phyloP scores from a whole-genome alignment of 2,329 filamentous ascomycete genomes.

The Penicillium janthinellum region DNA sequence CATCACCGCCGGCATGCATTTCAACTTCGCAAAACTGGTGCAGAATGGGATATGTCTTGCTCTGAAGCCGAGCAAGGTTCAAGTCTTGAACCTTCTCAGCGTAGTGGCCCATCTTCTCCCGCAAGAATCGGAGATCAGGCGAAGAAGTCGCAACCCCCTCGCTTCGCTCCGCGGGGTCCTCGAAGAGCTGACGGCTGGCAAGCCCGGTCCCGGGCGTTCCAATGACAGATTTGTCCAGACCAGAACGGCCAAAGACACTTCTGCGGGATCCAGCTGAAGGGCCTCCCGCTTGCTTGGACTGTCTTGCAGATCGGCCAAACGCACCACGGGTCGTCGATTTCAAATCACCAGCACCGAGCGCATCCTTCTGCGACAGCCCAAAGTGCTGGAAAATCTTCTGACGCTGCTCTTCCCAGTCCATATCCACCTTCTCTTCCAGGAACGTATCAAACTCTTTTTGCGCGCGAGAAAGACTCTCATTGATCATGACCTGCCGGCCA shows the following conservation, averaged over 20 bases:
- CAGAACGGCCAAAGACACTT: conserved; percentile 69
- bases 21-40: conserved; percentile 76
- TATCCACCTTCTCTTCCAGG: conserved; percentile 88
- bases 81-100: conserved; percentile 76
- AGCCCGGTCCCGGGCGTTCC: conserved; percentile 70
- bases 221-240: conserved; percentile 81
- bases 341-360: conserved; percentile 44
- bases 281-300: conserved; percentile 42
- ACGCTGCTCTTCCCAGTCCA: conserved; percentile 94
- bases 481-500: conserved; percentile 87
- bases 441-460: conserved; percentile 91
- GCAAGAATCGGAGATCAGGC: conserved; percentile 73
- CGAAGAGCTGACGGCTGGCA: conserved; percentile 65
- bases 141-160: conserved; percentile 53
- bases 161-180: conserved; percentile 64
- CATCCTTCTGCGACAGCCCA: conserved; percentile 66
- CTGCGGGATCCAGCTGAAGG: conserved; percentile 44
- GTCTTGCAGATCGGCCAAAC: conserved; percentile 54
- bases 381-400: conserved; percentile 96
- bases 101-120: conserved; percentile 82
- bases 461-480: conserved; percentile 85
- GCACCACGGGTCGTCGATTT: conserved; percentile 41
- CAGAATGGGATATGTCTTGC: conserved; percentile 71
- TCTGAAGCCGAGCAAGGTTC: conserved; percentile 70
- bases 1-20: conserved; percentile 66